Percentiles rank a stretch among this genome's conserved stretches.
Conservation (phyloP, 129 eudicot genomes). For the Calendula officinalis region DNA sequence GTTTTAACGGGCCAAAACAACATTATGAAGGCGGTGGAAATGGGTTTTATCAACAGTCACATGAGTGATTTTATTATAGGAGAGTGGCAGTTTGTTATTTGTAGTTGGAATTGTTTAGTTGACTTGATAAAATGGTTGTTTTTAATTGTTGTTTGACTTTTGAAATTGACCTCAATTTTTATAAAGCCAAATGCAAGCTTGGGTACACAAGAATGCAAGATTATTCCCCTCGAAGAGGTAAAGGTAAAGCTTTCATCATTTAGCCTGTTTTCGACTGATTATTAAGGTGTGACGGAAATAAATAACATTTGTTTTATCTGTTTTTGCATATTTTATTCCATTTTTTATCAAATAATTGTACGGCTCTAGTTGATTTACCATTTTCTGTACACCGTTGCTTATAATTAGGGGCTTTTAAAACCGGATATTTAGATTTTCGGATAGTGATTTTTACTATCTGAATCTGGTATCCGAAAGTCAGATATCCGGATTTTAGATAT, state of each 20-base stretch:
- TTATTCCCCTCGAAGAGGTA: slow-evolving; percentile 55
- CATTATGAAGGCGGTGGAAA: slow-evolving; percentile 28
- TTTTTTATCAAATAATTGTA: background rate
- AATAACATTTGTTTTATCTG: slow-evolving; percentile 24
- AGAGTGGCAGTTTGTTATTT: slow-evolving; percentile 20
- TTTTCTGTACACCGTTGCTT: no score
- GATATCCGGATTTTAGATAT: no score
- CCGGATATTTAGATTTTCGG: no score
- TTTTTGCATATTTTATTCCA: background rate
- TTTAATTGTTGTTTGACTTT: slow-evolving; percentile 10
- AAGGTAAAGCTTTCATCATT: slow-evolving; percentile 48
- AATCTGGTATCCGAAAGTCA: no score
- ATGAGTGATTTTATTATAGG: slow-evolving; percentile 30
- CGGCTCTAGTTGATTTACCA: no score
- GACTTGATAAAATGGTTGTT: slow-evolving; percentile 24
- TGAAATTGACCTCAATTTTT: slow-evolving; percentile 30
- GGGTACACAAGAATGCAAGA: slow-evolving; percentile 27
- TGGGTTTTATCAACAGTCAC: slow-evolving; percentile 40
- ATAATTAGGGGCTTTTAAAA: no score
- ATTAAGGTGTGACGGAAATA: slow-evolving; percentile 32
- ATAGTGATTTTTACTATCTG: no score
- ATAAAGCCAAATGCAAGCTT: slow-evolving; percentile 37
- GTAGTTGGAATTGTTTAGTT: slow-evolving; percentile 25
- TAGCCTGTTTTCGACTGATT: slow-evolving; percentile 30
- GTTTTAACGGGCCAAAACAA: slow-evolving; percentile 25